Base-by-base conservation (phyloP, 1,139 yeast genomes). In the Blastobotrys buckinghamii region DNA sequence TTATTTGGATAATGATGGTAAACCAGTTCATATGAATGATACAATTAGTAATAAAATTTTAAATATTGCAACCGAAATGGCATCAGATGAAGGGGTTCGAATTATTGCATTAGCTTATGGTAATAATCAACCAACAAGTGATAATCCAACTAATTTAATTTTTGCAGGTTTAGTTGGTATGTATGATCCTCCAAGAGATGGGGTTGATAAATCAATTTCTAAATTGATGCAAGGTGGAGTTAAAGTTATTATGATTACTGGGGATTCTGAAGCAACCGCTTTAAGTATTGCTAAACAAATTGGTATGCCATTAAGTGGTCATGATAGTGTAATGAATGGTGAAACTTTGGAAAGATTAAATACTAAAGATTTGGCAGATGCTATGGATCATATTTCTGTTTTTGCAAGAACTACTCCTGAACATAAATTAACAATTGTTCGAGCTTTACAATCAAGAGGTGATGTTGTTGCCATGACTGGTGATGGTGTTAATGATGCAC, bases 381-480 rank as follows among this genome's bases (percentile, higher is more conserved):
- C 86, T 4, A 85, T 90, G 61, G 81, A 82, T 53, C 79, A 84
- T 55, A 95, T 90, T 24, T 82, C 92, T 27, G 90, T 92, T 6
- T 90, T 92, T 73, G 97, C 97, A 2, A 81, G 98, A 71, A 90
- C 97, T 10, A 84, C 97, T 0, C 98, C 98, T 1, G 96, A 90
- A 64, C 96, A 92, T 71, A 92, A 92, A 66, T 86, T 92, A 52
- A 76, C 85, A 47, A 92, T 92, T 67, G 96, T 92, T 30, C 79
- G 86, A 61, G 97, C 97, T 0, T 75, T 92, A 58, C 97, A 92
- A 67, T 77, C 81, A 62, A 78, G 95, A 60, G 97, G 97, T 42
- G 96, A 92, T 66, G 83, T 90, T 54, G 98, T 92, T 44, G 98
- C 97, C 38, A 92, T 92, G 98, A 92, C 97, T 10, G 98, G 98